Evolutionary conservation across 2,329 filamentous ascomycete species (phyloP), one percentile per base, ranked within the genome.

Genomic region (Monascus ruber): DNA sequence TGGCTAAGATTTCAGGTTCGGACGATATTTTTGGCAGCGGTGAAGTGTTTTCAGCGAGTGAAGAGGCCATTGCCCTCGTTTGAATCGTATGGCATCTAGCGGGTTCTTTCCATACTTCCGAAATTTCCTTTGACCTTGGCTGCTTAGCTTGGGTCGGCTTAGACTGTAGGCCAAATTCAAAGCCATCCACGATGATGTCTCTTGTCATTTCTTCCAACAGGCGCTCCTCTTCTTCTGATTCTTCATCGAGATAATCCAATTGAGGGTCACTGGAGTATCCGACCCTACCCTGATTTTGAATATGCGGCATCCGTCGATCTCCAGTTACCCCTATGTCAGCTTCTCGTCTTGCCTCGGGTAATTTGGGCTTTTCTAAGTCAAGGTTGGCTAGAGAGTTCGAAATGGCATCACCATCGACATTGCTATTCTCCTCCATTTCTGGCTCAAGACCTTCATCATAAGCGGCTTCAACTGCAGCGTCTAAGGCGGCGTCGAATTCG

Each of bases 391-490:
- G 65, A 3, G 77, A 74, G 45, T 74, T 76, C 0, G 55, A 52
- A 38, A 64, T 54, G 41, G 52, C 48, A 28, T 50, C 42, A 32
- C 46, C 64, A 31, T 43, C 55, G 49, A 38, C 53, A 28, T 50
- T 42, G 31, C 46, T 64, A 31, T 43, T 55, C 49, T 38, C 53
- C 45, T 54, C 66, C 44, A 48, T 54, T 46, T 51, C 77, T 4
- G 83, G 83, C 55, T 94, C 87, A 46, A 86, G 84, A 1, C 85
- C 85, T 46, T 95, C 87, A 57, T 94, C 83, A 59, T 96, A 98
- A 4, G 89, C 91, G 37, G 89, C 89, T 61, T 96, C 91, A 6
- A 96, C 88, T 9, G 91, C 91, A 24, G 88, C 89, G 64, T 96
- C 89, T 33, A 96, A 71, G 4, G 91, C 91, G 6, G 86, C 87